These are phyloP conservation scores for Juglanconis sp. DNA, from an alignment of 2,329 filamentous ascomycete species.

Conservation along the genomic window DNA sequence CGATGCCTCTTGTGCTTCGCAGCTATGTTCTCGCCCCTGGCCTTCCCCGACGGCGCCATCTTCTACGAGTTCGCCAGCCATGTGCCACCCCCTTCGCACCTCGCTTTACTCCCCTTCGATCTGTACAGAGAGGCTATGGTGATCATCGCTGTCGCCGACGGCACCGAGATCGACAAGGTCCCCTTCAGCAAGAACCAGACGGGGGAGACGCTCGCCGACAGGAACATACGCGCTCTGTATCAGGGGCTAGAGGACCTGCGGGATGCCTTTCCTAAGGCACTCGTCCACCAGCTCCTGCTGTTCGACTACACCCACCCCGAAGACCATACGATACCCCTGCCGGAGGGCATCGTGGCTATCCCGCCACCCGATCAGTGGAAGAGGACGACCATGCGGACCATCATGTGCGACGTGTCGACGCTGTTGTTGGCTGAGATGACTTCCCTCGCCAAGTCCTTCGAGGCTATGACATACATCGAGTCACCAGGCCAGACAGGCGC, in stretches of 20 bases:
- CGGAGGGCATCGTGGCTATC: constrained; percentile 68
- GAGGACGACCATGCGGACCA: constrained; percentile 75
- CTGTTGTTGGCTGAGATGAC: constrained; percentile 73
- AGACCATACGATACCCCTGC: constrained; percentile 50
- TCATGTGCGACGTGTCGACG: constrained; percentile 76
- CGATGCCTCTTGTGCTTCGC: constrained; percentile 17
- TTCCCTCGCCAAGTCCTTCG: constrained; percentile 67
- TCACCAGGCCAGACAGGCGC: constrained; percentile 60
- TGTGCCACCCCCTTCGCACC: constrained; percentile 73
- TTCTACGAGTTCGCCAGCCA: constrained; percentile 85
- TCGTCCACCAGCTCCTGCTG: constrained; percentile 74
- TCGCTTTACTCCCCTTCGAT: constrained; percentile 83
- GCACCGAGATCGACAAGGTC: constrained; percentile 59
- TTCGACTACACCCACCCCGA: constrained; percentile 65
- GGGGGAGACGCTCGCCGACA: constrained; percentile 51
- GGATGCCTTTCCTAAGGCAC: constrained; percentile 70
- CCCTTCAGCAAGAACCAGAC: constrained; percentile 55
- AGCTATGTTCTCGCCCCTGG: constrained; percentile 93
- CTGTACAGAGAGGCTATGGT: constrained; percentile 80
- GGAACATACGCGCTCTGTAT: constrained; percentile 56
- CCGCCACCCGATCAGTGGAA: constrained; percentile 67
- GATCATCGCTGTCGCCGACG: constrained; percentile 82
- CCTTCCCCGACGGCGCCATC: constrained; percentile 80
- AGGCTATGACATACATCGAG: constrained; percentile 71
- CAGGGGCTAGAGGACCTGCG: constrained; percentile 69